Evolutionary conservation across 2,329 filamentous ascomycete genomes (phyloP).

Genomic region (Cladophialophora exuberans): DNA sequence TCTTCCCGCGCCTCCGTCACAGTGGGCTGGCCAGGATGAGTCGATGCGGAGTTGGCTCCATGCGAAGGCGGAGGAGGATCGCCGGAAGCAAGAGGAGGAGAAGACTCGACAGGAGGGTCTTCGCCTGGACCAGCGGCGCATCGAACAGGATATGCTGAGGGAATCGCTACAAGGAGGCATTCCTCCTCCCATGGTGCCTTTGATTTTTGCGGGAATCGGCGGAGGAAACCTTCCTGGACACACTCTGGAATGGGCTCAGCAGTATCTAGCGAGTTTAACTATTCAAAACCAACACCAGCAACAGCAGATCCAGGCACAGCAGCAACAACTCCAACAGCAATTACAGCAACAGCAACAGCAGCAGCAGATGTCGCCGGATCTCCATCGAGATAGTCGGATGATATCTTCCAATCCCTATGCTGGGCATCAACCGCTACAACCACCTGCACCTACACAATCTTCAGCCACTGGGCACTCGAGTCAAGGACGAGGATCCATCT

Average conservation of each 20-base stretch:
- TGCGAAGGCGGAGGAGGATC: slow-evolving; percentile 74
- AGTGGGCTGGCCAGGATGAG: slow-evolving; percentile 70
- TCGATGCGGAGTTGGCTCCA: slow-evolving; percentile 72
- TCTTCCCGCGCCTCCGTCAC: slow-evolving; percentile 65
- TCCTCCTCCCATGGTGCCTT: slow-evolving; percentile 72
- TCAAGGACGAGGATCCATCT: slow-evolving; percentile 33
- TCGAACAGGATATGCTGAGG: slow-evolving; percentile 73
- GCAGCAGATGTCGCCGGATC: slow-evolving; percentile 32
- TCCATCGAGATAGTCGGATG: slow-evolving; percentile 38
- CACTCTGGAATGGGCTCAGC: slow-evolving; percentile 69
- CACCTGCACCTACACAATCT: slow-evolving; percentile 27
- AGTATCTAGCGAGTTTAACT: slow-evolving; percentile 57
- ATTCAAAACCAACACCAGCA: slow-evolving; percentile 51
- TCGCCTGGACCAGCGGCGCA: slow-evolving; percentile 70
- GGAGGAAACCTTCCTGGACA: slow-evolving; percentile 64
- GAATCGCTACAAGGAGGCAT: slow-evolving; percentile 71
- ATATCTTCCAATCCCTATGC: slow-evolving; percentile 43
- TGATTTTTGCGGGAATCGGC: slow-evolving; percentile 74
- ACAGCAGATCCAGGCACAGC: slow-evolving; percentile 32
- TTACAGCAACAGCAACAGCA: slow-evolving; percentile 29
- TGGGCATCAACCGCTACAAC: slow-evolving; percentile 25
- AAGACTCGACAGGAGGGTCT: slow-evolving; percentile 65
- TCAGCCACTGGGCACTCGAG: slow-evolving; percentile 26
- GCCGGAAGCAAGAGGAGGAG: slow-evolving; percentile 73
- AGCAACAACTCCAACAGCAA: slow-evolving; percentile 29